Conservation (phyloP, 441 rosid genomes). For the Eugenia klotzschiana region DNA sequence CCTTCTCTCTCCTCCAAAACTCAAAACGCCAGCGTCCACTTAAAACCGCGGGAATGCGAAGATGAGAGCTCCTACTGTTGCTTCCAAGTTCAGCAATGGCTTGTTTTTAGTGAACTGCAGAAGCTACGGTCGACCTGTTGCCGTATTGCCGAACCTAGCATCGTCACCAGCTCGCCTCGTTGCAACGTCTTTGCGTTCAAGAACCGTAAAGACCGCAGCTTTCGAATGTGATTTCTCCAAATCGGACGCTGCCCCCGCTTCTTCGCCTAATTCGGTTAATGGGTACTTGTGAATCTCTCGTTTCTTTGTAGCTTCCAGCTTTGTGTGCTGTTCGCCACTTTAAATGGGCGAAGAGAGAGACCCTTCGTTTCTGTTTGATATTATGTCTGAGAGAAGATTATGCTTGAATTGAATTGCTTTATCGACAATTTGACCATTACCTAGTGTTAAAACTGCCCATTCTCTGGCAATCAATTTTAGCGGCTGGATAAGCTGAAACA, state of each 20-base stretch:
- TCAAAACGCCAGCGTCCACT: background rate
- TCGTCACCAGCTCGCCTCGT: constrained; percentile 5
- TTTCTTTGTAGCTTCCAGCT: background rate
- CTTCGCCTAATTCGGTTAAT: constrained; percentile 19
- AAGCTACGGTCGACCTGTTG: constrained; percentile 20
- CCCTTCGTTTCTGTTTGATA: background rate
- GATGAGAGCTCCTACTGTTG: constrained; percentile 25
- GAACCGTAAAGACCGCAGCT: constrained; percentile 17
- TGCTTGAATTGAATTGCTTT: background rate
- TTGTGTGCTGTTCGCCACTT: background rate
- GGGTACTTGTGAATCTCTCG: constrained; percentile 40
- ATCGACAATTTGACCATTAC: background rate
- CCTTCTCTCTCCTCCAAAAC: background rate
- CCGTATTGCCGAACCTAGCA: constrained; percentile 29
- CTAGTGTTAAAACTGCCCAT: background rate
- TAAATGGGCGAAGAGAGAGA: background rate
- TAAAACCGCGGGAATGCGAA: background rate
- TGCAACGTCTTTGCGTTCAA: constrained; percentile 1
- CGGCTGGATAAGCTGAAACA: background rate
- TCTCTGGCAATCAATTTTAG: background rate
- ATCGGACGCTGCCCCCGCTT: constrained; percentile 7
- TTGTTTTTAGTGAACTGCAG: constrained; percentile 8
- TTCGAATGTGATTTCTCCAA: constrained; percentile 23
- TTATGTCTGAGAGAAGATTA: background rate
- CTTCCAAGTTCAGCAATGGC: constrained; percentile 31